Evolutionary conservation across 495 filamentous ascomycete genomes (phyloP), one percentile per base, ranked within the genome.

Genomic region (Penicillium arizonense): DNA sequence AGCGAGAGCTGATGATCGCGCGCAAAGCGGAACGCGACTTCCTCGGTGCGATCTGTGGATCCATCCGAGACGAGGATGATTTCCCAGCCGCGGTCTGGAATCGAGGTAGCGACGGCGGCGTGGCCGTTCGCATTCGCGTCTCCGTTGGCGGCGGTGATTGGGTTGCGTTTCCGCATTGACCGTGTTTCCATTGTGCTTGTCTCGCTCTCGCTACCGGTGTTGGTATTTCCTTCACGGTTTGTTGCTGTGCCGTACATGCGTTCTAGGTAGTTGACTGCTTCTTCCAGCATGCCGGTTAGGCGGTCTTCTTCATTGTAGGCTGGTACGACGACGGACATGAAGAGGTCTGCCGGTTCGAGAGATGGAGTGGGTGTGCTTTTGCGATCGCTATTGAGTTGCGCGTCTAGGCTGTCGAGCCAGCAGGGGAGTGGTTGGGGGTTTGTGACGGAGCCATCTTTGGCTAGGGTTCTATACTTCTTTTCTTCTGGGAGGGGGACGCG

Each of bases 1-100:
- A 70, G 42, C 23, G 74, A 74, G 1, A 76, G 61, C 52, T 74
- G 71, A 47, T 71, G 74, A 47, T 66, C 76, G 18, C 77, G 78
- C 32, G 89, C 86, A 70, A 96, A 96, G 1, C 80, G 66, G 37
- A 98, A 82, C 6, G 90, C 90, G 3, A 87, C 84, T 6, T 88
- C 79, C 9, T 88, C 85, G 0, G 94, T 98, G 48, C 71, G 77
- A 74, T 99, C 94, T 30, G 75, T 88, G 47, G 87, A 92, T n/a
- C 92, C 95, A 69, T 99, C 94, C 43, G 91, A 89, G 41, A 99
- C 82, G 43, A 99, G 73, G n/a, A 99, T 72, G 53, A 99, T 93
- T 69, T 99, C 94, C 85, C 95, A 99, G 30, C 90, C 91, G 30
- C 73, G 77, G 21, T 61, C 46, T 11, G 50, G 39, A 11, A 35